phyloP scores from a whole-genome alignment of 768 basidiomycete species.

The Boletales sp. region DNA sequence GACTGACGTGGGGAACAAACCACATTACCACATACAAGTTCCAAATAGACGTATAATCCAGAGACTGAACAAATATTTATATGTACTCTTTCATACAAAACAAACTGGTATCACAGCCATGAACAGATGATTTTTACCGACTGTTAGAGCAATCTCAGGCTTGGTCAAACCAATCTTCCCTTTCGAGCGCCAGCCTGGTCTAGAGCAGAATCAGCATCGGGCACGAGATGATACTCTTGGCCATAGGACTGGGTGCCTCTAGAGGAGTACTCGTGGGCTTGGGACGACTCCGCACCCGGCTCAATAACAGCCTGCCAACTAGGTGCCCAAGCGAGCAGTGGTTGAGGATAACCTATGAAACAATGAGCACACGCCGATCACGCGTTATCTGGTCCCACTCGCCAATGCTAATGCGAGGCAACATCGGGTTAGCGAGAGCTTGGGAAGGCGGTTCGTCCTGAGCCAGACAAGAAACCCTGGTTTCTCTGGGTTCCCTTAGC shows the following conservation, averaged over 20 bases:
- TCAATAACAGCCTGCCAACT: background rate
- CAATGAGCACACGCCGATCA: constrained; percentile 1
- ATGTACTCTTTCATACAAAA: background rate
- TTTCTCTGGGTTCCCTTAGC: background rate
- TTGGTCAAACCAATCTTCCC: no score
- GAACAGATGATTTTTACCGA: no score
- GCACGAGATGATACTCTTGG: background rate
- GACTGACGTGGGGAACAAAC: background rate
- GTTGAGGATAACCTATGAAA: constrained; percentile 1
- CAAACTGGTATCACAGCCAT: no score
- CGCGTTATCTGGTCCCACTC: background rate
- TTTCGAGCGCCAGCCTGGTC: background rate
- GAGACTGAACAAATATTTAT: no score
- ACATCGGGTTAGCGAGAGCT: no score
- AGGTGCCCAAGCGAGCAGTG: background rate
- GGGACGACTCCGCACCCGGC: background rate
- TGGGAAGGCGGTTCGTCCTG: background rate
- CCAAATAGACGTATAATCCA: no score
- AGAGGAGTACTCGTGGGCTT: no score
- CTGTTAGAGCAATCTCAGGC: no score
- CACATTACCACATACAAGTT: background rate
- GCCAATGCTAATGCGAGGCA: constrained; percentile 5
- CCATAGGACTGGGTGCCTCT: background rate
- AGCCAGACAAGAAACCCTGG: no score
- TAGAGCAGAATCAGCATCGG: background rate